A percentile compares a stretch with the other conserved stretches of the same genome.
Conservation (phyloP, 805 yeast species). For the Candida broadrunensis region DNA sequence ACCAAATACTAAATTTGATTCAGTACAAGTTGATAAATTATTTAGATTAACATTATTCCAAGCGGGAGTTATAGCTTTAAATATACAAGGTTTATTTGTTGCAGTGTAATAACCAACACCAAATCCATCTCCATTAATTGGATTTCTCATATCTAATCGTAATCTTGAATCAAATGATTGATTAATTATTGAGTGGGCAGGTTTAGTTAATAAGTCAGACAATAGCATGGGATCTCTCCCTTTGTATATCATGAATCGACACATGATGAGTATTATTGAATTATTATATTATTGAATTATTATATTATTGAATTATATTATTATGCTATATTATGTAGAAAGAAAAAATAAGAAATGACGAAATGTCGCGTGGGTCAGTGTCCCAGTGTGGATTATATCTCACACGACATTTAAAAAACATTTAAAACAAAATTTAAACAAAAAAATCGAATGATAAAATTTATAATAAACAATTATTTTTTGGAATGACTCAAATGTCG, state of each 20-base stretch:
- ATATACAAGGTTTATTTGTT: conserved; percentile 78
- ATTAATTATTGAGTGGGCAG: conserved; percentile 92
- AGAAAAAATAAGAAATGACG: too few relatives aligned
- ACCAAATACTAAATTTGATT: conserved; percentile 81
- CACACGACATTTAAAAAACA: too few relatives aligned
- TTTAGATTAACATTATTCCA: conserved; percentile 95
- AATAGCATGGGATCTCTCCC: conserved; percentile 86
- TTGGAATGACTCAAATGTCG: too few relatives aligned
- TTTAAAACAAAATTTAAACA: too few relatives aligned
- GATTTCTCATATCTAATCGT: conserved; percentile 82
- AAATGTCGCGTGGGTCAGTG: neutral
- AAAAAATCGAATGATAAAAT: too few relatives aligned
- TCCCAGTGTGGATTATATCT: too few relatives aligned
- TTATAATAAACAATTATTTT: too few relatives aligned
- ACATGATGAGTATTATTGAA: too few relatives aligned
- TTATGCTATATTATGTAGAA: too few relatives aligned
- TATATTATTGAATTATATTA: too few relatives aligned
- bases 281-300: too few relatives aligned
- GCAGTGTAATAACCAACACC: conserved; percentile 86
- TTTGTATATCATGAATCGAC: conserved; percentile 87
- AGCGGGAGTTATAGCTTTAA: conserved; percentile 95
- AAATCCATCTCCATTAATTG: conserved; percentile 97
- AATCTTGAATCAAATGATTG: conserved; percentile 91
- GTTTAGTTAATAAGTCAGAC: conserved; percentile 84
- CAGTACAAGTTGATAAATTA: conserved; percentile 82